Evolutionary conservation across 1,284 basidiomycete genomes (phyloP).

Genomic region (Singerocomus rubriflavus): DNA sequence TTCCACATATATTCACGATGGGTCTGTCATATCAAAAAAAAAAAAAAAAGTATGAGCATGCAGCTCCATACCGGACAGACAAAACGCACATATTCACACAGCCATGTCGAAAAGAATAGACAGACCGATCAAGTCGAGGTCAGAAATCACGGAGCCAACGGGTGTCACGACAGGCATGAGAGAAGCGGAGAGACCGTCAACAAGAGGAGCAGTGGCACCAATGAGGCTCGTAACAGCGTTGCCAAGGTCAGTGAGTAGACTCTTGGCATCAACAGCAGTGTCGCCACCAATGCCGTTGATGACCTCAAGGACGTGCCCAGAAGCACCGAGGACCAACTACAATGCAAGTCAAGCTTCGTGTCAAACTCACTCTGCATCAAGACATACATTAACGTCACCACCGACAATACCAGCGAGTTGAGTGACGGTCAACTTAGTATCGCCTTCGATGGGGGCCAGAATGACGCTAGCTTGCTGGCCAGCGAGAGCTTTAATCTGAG

Average conservation of each 20-base stretch:
- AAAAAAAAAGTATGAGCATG: background rate
- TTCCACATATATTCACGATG: too few relatives aligned
- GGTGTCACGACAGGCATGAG: constrained; percentile 9
- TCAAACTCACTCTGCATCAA: background rate
- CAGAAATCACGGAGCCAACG: background rate
- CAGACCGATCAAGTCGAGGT: constrained; percentile 1
- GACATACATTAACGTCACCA: constrained; percentile 23
- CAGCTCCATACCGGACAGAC: background rate
- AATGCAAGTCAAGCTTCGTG: background rate
- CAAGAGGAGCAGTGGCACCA: constrained; percentile 28
- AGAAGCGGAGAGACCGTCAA: constrained; percentile 28
- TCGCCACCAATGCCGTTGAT: constrained; percentile 1
- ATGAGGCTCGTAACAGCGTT: constrained; percentile 31
- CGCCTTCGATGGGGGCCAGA: constrained; percentile 30
- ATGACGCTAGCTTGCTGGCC: constrained; percentile 31
- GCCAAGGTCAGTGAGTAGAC: constrained; percentile 30
- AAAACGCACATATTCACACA: constrained; percentile 9
- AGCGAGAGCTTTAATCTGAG: constrained; percentile 34
- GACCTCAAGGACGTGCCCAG: constrained; percentile 11
- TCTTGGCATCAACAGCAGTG: constrained; percentile 23
- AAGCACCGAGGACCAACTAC: constrained; percentile 36
- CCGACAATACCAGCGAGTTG: constrained; percentile 34
- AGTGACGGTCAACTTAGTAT: constrained; percentile 23
- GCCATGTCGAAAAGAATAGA: constrained; percentile 7
- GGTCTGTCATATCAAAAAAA: background rate